Conservation (phyloP, 2,329 filamentous ascomycete genomes). For the Aspergillus luchuensis region DNA sequence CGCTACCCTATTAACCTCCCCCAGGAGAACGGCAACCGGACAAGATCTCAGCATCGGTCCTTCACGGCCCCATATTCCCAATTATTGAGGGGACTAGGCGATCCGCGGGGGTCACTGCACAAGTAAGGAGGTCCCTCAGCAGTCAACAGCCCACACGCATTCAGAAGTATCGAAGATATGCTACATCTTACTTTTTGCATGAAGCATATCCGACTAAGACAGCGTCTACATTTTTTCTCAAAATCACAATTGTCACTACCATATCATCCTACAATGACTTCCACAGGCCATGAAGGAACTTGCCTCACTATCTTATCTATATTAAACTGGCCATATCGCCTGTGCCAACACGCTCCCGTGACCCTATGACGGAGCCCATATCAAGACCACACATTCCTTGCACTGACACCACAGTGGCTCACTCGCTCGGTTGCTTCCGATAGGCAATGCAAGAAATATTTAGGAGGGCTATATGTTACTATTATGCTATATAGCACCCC, state of each 20-base stretch:
- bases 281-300: neutral
- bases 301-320: neutral
- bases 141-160: neutral
- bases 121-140: neutral
- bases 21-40: neutral
- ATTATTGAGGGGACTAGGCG: constrained; percentile 5
- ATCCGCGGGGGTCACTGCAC: constrained; percentile 3
- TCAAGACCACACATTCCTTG: neutral
- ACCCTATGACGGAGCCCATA: neutral
- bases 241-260: neutral
- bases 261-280: neutral
- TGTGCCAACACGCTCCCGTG: neutral
- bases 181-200: neutral
- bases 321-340: neutral
- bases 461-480: neutral
- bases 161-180: neutral
- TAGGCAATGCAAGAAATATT: neutral
- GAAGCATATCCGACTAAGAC: neutral
- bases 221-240: neutral
- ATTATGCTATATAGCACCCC: neutral
- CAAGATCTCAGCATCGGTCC: neutral
- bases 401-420: neutral
- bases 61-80: constrained; percentile 3
- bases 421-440: neutral
- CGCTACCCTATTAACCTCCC: neutral